Percentiles rank a stretch among this genome's conserved stretches.
These are phyloP conservation scores for Neofusicoccum laricinum DNA, from an alignment of 2,329 filamentous ascomycete genomes.

Conservation along the genomic window DNA sequence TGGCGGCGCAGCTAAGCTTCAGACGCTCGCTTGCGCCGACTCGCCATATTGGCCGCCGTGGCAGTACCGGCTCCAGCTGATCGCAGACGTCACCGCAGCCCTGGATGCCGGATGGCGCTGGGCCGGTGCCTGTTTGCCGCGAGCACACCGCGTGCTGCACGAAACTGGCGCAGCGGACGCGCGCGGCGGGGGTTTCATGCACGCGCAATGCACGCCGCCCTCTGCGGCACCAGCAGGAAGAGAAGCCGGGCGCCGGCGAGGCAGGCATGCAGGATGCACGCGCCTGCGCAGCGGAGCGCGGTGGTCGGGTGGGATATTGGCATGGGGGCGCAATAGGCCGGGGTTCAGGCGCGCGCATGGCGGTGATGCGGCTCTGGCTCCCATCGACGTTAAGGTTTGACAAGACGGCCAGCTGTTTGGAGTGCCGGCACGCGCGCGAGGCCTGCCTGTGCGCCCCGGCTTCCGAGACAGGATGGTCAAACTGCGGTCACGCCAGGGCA, in stretches of 20 bases:
- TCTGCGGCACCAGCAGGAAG: neutral
- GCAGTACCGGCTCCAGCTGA: too few relatives aligned
- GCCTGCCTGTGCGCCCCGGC: neutral
- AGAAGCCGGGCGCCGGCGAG: constrained; percentile 2
- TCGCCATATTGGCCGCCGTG: neutral
- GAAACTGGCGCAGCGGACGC: too few relatives aligned
- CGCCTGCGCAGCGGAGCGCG: too few relatives aligned
- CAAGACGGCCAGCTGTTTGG: neutral
- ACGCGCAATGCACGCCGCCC: neutral
- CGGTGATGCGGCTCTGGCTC: constrained; percentile 9
- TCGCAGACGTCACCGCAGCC: neutral
- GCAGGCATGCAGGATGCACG: neutral
- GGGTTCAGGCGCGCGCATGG: neutral
- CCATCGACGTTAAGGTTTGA: neutral
- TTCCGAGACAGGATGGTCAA: neutral
- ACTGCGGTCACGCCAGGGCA: neutral
- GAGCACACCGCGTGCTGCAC: too few relatives aligned
- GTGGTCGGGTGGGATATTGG: neutral
- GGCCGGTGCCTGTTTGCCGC: neutral
- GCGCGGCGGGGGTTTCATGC: neutral
- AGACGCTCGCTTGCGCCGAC: neutral
- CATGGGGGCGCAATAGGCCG: neutral
- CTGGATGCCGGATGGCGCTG: neutral
- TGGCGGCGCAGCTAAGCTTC: neutral
- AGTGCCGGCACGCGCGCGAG: too few relatives aligned